Evolutionary conservation across 768 basidiomycete species (phyloP).

Genomic region (Lactarius sanguifluus): DNA sequence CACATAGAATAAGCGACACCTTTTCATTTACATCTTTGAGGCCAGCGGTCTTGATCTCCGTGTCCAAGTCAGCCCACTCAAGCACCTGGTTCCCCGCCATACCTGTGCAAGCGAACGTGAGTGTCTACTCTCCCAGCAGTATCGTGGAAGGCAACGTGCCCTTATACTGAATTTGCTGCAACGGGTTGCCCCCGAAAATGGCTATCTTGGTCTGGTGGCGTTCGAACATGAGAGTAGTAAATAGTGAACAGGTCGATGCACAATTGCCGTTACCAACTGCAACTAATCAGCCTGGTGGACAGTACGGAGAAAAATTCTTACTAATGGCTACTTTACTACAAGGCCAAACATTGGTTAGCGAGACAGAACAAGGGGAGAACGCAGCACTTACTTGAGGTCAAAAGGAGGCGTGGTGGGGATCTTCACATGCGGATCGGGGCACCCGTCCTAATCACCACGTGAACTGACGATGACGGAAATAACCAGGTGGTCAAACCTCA

Average conservation of each 20-base stretch:
- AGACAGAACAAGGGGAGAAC: neutral
- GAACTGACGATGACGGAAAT: neutral
- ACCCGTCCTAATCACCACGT: constrained; percentile 36
- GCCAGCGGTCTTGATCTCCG: constrained; percentile 26
- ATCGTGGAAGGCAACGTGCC: constrained; percentile 30
- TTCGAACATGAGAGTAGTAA: constrained; percentile 56
- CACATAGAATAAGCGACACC: neutral
- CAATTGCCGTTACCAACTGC: constrained; percentile 36
- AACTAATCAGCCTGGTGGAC: neutral
- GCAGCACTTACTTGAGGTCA: constrained; percentile 19
- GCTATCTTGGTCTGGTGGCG: constrained; percentile 48
- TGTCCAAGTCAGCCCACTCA: constrained; percentile 1
- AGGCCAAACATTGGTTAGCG: neutral
- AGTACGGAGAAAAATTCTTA: neutral
- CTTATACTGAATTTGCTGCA: constrained; percentile 48
- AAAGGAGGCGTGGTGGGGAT: constrained; percentile 20
- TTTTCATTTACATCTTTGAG: constrained; percentile 35
- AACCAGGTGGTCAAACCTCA: constrained; percentile 30
- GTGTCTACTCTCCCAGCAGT: neutral
- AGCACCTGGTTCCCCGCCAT: constrained; percentile 8
- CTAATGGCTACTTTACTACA: constrained; percentile 24
- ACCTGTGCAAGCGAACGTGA: constrained; percentile 21
- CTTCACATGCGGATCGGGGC: constrained; percentile 31
- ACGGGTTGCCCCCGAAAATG: constrained; percentile 52
- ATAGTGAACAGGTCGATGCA: constrained; percentile 58